phyloP scores from a whole-genome alignment of 2,329 filamentous ascomycete species.

The Dactylella cylindrospora region DNA sequence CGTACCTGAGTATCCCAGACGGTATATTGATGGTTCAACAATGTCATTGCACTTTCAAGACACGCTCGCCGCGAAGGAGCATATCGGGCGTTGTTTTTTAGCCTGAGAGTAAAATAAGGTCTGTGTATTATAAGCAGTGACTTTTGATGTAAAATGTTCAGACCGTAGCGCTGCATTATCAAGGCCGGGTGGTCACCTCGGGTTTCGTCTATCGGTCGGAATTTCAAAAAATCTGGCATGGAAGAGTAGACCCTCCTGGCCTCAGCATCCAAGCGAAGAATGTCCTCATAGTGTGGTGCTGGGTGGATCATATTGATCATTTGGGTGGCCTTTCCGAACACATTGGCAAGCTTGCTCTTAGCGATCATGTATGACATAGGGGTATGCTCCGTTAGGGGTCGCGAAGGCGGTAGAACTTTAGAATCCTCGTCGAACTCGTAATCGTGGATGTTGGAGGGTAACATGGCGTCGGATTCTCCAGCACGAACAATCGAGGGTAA shows the following conservation, averaged over 20 bases:
- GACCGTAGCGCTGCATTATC: constrained; percentile 78
- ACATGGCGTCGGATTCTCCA: constrained; percentile 71
- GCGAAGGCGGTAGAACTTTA: constrained; percentile 66
- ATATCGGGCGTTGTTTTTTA: constrained; percentile 76
- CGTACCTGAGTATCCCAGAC: constrained; percentile 79
- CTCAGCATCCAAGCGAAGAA: constrained; percentile 64
- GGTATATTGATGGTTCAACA: constrained; percentile 73
- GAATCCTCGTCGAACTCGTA: constrained; percentile 73
- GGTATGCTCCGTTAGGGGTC: constrained; percentile 70
- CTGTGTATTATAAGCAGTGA: constrained; percentile 85
- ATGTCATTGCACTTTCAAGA: constrained; percentile 80
- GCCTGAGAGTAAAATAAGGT: constrained; percentile 72
- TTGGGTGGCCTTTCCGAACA: constrained; percentile 72
- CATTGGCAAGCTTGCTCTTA: constrained; percentile 67
- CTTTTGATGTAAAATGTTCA: constrained; percentile 85
- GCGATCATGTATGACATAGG: constrained; percentile 77
- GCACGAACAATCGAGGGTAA: constrained; percentile 68
- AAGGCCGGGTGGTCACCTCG: constrained; percentile 68
- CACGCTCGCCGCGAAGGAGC: constrained; percentile 79
- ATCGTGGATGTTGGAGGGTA: constrained; percentile 77
- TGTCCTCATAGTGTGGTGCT: constrained; percentile 62
- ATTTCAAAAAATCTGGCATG: constrained; percentile 75
- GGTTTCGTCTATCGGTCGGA: constrained; percentile 72
- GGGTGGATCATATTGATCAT: constrained; percentile 56
- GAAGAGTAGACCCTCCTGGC: constrained; percentile 65